These are phyloP conservation scores for Cyberlindnera suaveolens DNA, from an alignment of 805 yeast genomes.

Conservation along the genomic window DNA sequence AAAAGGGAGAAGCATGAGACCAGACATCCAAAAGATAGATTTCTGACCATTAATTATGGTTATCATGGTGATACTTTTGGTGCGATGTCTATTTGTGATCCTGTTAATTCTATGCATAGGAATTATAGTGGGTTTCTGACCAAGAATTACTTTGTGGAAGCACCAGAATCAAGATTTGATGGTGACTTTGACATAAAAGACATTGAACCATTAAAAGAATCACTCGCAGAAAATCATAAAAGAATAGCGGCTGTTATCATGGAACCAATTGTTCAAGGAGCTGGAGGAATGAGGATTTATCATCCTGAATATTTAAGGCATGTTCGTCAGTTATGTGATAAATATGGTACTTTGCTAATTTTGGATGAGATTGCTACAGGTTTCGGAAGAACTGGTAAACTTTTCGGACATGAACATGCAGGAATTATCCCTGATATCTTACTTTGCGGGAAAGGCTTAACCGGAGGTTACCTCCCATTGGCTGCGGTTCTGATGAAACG, in stretches of 20 bases:
- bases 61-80: constrained; percentile 36
- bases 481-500: constrained; percentile 18
- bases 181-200: constrained; percentile 21
- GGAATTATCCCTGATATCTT: constrained; percentile 23
- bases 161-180: constrained; percentile 17
- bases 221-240: constrained; percentile 24
- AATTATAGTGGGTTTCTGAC: constrained; percentile 26
- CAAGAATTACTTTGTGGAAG: constrained; percentile 23
- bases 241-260: constrained; percentile 30
- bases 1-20: constrained; percentile 21
- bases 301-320: constrained; percentile 27
- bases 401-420: constrained; percentile 28
- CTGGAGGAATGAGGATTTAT: constrained; percentile 32
- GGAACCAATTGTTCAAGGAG: constrained; percentile 35
- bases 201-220: constrained; percentile 21
- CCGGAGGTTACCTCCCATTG: constrained; percentile 24
- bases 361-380: constrained; percentile 31
- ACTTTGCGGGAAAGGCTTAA: constrained; percentile 23
- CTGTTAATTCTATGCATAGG: constrained; percentile 29
- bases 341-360: constrained; percentile 27
- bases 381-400: constrained; percentile 3
- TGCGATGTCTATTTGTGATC: constrained; percentile 33
- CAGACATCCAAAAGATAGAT: constrained; percentile 6
- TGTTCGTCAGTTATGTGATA: constrained; percentile 27
- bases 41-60: constrained; percentile 29